Evolutionary conservation across 2,329 filamentous ascomycete species (phyloP), one percentile per base, ranked within the genome.

Genomic region (Aspergillus sojae): DNA sequence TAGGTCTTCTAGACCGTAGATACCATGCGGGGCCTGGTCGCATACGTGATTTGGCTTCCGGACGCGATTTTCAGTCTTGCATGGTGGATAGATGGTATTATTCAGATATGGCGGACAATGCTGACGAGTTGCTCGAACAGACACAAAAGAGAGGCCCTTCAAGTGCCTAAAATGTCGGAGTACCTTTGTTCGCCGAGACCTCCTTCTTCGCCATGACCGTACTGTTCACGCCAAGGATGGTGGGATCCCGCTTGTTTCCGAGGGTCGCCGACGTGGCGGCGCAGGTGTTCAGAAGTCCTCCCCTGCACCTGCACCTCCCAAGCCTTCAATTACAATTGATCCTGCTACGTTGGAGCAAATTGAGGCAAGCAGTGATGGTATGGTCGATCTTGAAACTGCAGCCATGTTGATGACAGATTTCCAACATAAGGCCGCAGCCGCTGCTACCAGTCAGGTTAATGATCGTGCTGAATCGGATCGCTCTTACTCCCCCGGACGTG

Each of bases 221-320:
- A 99, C 95, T 69, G 95, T 99, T 68, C 95, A 99, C 81, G 95
- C 95, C 67, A 98, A 98, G 82, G 95, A 99, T 82, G 94, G 94
- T 71, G 94, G 95, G 70, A 88, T 95, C 58, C 94, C 94, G 69
- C 87, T 98, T 54, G 93, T 96, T 79, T 96, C 93, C 79, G 95
- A 98, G 79, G 91, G 92, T 70, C 97, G 97, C 84, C 91, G 94
- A 68, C 79, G 79, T 57, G 79, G 79, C 71, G 76, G 79, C 67
- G 69, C 72, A 62, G 75, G 75, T 65, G 75, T 77, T 58, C 76
- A 77, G 66, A 79, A 79, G 69, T 67, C 75, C 30, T 75, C 76
- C 57, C 69, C 75, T 62, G 65, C 76, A 57, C 66, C 75, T 57
- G 65, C 84, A 36, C 87, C 93, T 52, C 86, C 91, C 62, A 97